Evolutionary conservation across 139 green algal species (phyloP).

Genomic region (Trebouxia sp.): DNA sequence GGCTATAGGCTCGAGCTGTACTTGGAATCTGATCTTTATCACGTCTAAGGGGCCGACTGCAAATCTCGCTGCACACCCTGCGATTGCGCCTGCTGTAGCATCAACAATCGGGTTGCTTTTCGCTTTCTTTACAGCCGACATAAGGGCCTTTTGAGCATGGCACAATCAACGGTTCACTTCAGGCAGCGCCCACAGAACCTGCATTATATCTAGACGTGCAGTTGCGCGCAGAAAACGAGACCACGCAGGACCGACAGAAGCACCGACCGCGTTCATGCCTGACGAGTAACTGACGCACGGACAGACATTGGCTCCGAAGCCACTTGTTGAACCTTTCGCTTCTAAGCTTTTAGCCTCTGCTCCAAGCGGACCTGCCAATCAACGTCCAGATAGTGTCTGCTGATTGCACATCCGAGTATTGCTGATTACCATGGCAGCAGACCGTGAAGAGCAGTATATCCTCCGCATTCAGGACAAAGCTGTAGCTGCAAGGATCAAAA

Average conservation of each 20-base stretch:
- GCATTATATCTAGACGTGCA: too few species aligned
- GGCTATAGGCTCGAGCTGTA: constrained; percentile 71
- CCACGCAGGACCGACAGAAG: not conserved
- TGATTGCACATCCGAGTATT: not conserved
- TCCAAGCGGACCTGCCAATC: too few species aligned
- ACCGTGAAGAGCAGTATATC: constrained; percentile 72
- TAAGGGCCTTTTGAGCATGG: not conserved
- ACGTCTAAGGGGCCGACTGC: constrained; percentile 92
- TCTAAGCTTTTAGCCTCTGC: too few species aligned
- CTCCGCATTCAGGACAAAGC: constrained; percentile 63
- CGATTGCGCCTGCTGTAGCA: constrained; percentile 73
- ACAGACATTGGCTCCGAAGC: too few species aligned
- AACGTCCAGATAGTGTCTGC: too few species aligned
- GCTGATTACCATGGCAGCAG: not conserved
- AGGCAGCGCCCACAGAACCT: too few species aligned
- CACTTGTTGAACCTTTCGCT: too few species aligned
- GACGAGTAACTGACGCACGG: not conserved
- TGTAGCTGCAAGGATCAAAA: constrained; percentile 60
- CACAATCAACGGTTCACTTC: not conserved
- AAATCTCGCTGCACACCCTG: constrained; percentile 80
- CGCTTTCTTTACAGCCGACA: constrained; percentile 1
- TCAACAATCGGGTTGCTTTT: constrained; percentile 28
- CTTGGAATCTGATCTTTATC: constrained; percentile 96
- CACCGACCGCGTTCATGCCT: not conserved
- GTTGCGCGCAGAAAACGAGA: too few species aligned